Evolutionary conservation across 2,329 filamentous ascomycete genomes (phyloP).

Genomic region (Fusarium tricinctum): DNA sequence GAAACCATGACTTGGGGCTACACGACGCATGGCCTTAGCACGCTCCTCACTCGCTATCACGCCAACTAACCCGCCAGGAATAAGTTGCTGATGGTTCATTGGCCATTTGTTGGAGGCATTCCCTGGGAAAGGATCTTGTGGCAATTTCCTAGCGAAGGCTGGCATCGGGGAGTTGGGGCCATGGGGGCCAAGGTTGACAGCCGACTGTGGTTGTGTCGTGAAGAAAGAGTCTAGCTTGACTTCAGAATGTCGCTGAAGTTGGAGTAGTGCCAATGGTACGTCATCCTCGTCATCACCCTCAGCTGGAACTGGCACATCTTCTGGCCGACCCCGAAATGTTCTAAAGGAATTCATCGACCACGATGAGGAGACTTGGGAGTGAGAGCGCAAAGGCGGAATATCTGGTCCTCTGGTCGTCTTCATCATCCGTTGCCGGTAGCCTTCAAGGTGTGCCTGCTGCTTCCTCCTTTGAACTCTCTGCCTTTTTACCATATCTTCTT

Average conservation of each 20-base stretch:
- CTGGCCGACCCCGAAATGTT: not conserved
- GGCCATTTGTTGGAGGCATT: not conserved
- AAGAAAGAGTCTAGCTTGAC: not conserved
- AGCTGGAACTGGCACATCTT: not conserved
- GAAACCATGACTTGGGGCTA: conserved; percentile 28
- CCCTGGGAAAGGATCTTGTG: not conserved
- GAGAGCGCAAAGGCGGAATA: not conserved
- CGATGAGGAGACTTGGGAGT: conserved; percentile 12
- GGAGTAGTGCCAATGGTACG: conserved; percentile 21
- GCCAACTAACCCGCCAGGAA: conserved; percentile 30
- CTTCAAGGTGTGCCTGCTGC: conserved; percentile 27
- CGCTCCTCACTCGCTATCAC: conserved; percentile 35
- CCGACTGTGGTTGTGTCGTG: not conserved
- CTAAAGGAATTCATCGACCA: conserved; percentile 26
- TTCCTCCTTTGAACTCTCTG: conserved; percentile 20
- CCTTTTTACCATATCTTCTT: conserved; percentile 1
- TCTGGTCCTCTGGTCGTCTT: conserved; percentile 29
- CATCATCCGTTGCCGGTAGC: conserved; percentile 33
- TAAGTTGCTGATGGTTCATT: conserved; percentile 14
- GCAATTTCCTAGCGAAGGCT: conserved; percentile 5
- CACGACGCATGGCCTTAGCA: conserved; percentile 28
- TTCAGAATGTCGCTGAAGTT: not conserved
- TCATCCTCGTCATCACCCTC: conserved; percentile 15
- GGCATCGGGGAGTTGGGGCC: conserved; percentile 7
- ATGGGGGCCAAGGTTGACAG: not conserved